Conservation (phyloP, 805 yeast genomes). For the Zygosaccharomyces gambellarensis region DNA sequence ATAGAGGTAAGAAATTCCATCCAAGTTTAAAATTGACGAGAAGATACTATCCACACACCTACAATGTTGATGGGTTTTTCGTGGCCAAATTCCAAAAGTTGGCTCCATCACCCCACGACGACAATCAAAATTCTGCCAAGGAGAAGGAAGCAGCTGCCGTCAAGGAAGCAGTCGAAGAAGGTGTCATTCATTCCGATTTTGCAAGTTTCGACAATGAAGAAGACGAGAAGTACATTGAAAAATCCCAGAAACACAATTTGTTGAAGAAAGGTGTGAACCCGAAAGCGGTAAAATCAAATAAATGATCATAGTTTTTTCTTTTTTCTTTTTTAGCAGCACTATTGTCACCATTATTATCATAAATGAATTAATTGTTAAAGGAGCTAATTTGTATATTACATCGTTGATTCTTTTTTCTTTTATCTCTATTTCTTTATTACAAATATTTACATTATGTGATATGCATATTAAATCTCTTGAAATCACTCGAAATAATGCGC, state of each 20-base stretch:
- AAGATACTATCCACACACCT: slow-evolving; percentile 97
- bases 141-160: slow-evolving; percentile 82
- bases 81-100: slow-evolving; percentile 95
- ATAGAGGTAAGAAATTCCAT: slow-evolving; percentile 87
- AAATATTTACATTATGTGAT: background rate
- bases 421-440: background rate
- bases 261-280: slow-evolving; percentile 74
- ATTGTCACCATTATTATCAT: background rate
- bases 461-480: background rate
- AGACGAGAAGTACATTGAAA: slow-evolving; percentile 68
- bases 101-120: slow-evolving; percentile 80
- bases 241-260: slow-evolving; percentile 58
- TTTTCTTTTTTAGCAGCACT: background rate
- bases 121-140: slow-evolving; percentile 78
- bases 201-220: slow-evolving; percentile 73
- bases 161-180: slow-evolving; percentile 74
- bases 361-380: background rate
- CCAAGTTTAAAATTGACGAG: slow-evolving; percentile 73
- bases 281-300: slow-evolving; percentile 31
- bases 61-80: slow-evolving; percentile 96
- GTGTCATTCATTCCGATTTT: slow-evolving; percentile 80
- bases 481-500: slow-evolving; percentile 22
- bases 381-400: slow-evolving; percentile 7
- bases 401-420: background rate
- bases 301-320: background rate